Evolutionary conservation across 164 flowering plant species (phyloP), one percentile per base, ranked within the genome.

Genomic region (Umbellularia californica): DNA sequence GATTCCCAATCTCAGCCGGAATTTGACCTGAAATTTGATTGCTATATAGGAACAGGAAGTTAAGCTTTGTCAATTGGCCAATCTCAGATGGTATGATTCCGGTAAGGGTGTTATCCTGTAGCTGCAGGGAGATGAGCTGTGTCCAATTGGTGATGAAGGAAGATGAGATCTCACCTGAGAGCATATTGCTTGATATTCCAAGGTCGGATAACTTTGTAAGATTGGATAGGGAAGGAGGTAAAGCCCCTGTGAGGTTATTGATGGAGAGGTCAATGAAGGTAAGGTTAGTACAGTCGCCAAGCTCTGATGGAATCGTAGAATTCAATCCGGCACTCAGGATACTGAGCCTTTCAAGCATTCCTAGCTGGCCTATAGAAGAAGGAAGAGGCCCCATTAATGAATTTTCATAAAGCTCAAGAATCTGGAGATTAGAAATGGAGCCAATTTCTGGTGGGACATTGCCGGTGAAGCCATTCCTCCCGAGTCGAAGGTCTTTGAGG

Each of bases 301-400:
- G 76, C 75, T 82, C 78, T 24, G 30, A 11, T 3, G 84, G 84
- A 70, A 82, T 82, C 30, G 58, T 77, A 23, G 82, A 79, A 71
- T 58, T 74, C 63, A 82, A 70, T 50, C 75, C 69, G 15, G 73
- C 68, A 2, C 30, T n/a, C 22, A 17, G 7, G 23, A 82, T 76
- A 41, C 72, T 58, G 19, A 82, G 60, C 14, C 11, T 65, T 15
- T 72, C 73, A 23, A 82, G 82, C 79, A 71, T 77, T 50, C n/a
- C 51, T 81, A 86, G 83, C 24, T 79, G 79, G 62, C 87, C 86
- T 35, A 87, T 0, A 1, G 85, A 81, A 74, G 82, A 33, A 68
- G 89, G 90, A 28, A 87, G 76, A 1, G 24, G 62, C 30, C 90
- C 88, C 23, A 28, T 14, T 47, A 87, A 64, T 51, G 70, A 51